Base-by-base conservation (phyloP, 1,284 basidiomycete genomes). In the Mycocalia duriaeana region DNA sequence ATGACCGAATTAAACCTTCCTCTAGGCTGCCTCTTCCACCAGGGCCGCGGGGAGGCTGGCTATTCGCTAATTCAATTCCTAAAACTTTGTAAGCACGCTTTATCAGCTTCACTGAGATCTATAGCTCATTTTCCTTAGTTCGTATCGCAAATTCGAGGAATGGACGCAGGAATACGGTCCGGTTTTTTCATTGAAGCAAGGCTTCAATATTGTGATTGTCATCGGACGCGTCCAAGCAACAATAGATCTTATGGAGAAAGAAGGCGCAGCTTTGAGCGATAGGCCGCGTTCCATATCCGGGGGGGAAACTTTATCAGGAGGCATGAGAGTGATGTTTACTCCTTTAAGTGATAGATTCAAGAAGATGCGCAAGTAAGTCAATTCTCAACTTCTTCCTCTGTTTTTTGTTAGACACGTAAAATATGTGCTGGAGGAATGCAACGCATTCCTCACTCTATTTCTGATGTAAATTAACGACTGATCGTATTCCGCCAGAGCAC, bases 241-340 rank as follows among this genome's bases (percentile, higher is more conserved):
- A 0, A 65, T 74, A 1, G 73, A 78, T 5, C 68, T 81, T 45
- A 67, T 81, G 68, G 79, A 81, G 57, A 75, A 76, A 51, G 70
- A 79, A 45, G 76, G 76, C 0, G 71, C 70, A 0, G 55, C 54
- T 5, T 65, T 75, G 13, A 70, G 69, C 0, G 78, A 81, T 53
- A 57, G 79, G 22, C 79, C 78, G 1, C 54, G 58, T 1, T 69
- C 66, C 3, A 72, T 79, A 8, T 67, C 76, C 3, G 77, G 70
- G 1, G 71, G 72, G 4, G 75, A 77, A 37, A 72, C 74, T 0
- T 64, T 79, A 0, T 70, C 67, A 0, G 72, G 73, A 2, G 73
- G 73, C 0, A 75, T 74, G 72, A 57, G 73, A 14, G 63, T 70
- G 13, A 47, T 76, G 35, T 57, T 75, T 4, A 71, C 71, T 2